phyloP scores from a whole-genome alignment of 169 alveolate species.

The Plasmodium ovale region DNA sequence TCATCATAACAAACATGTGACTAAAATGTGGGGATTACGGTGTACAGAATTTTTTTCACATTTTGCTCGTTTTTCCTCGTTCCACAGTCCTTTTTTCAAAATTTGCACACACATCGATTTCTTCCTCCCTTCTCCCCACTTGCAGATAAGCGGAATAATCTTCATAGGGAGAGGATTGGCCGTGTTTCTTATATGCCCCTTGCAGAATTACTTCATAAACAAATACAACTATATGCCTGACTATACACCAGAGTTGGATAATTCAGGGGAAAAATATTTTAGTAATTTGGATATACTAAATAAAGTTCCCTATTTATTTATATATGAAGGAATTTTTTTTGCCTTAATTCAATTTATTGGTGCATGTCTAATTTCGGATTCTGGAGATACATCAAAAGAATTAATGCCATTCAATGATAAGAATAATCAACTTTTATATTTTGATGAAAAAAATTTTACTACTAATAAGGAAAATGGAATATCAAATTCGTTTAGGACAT shows the following conservation, averaged over 20 bases:
- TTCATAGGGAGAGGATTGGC: constrained; percentile 67
- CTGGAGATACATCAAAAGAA: constrained; percentile 34
- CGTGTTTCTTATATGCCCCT: constrained; percentile 48
- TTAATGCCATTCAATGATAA: constrained; percentile 47
- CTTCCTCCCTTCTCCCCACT: neutral
- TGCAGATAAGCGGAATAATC: constrained; percentile 59
- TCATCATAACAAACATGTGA: too few species aligned
- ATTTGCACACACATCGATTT: neutral
- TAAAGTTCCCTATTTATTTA: constrained; percentile 59
- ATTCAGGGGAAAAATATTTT: constrained; percentile 57
- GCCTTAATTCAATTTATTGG: constrained; percentile 62
- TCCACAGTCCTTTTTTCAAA: neutral
- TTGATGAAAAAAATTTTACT: constrained; percentile 29
- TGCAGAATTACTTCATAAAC: constrained; percentile 52
- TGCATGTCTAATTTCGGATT: constrained; percentile 48
- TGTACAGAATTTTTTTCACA: neutral
- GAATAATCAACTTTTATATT: constrained; percentile 15
- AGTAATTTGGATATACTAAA: constrained; percentile 56
- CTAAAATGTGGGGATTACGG: too few species aligned
- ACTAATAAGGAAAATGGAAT: constrained; percentile 29
- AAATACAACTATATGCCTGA: constrained; percentile 68
- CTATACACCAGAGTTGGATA: constrained; percentile 45
- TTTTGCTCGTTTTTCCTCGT: neutral
- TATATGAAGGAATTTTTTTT: constrained; percentile 66
- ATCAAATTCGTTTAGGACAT: constrained; percentile 27